Percentiles rank a stretch among this genome's conserved stretches.
Evolutionary conservation across 2,329 filamentous ascomycete species (phyloP).

Genomic region (Epichloe baconii): DNA sequence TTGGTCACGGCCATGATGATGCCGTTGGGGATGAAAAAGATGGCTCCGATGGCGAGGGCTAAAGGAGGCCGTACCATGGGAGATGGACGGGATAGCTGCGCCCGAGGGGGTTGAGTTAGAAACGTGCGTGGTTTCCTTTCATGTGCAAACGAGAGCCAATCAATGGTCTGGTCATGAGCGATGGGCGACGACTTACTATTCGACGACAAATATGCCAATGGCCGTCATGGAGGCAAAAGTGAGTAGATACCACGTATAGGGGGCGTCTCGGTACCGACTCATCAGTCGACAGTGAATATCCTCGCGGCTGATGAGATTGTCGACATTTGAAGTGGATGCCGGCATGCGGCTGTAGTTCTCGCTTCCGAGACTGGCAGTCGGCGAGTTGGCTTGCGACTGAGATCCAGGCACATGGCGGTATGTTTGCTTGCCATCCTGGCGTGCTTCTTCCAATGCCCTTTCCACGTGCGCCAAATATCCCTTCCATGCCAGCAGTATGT

Average conservation of each 20-base stretch:
- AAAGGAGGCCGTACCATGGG: constrained; percentile 80
- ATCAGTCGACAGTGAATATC: constrained; percentile 79
- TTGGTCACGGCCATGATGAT: constrained; percentile 92
- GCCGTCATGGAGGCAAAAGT: constrained; percentile 66
- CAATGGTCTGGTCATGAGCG: constrained; percentile 2
- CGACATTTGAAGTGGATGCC: constrained; percentile 27
- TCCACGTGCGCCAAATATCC: constrained; percentile 70
- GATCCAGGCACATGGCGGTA: constrained; percentile 37
- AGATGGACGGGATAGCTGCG: constrained; percentile 62
- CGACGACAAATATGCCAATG: constrained; percentile 71
- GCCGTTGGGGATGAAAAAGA: constrained; percentile 82
- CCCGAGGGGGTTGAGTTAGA: neutral
- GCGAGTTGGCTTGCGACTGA: constrained; percentile 12
- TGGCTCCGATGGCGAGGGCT: constrained; percentile 60
- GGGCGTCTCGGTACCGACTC: constrained; percentile 70
- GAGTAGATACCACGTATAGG: constrained; percentile 65
- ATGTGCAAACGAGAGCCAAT: no score
- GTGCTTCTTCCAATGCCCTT: constrained; percentile 53
- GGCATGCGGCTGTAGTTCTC: constrained; percentile 14
- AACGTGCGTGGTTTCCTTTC: neutral
- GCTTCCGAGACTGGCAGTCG: constrained; percentile 10
- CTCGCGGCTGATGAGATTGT: constrained; percentile 53
- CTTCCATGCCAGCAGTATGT: constrained; percentile 74
- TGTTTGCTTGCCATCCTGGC: constrained; percentile 31
- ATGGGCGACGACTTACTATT: constrained; percentile 47